A percentile compares a stretch with the other conserved stretches of the same genome.
Evolutionary conservation across 1,139 yeast genomes (phyloP).

Genomic region (Kurtzmaniella natalensis): DNA sequence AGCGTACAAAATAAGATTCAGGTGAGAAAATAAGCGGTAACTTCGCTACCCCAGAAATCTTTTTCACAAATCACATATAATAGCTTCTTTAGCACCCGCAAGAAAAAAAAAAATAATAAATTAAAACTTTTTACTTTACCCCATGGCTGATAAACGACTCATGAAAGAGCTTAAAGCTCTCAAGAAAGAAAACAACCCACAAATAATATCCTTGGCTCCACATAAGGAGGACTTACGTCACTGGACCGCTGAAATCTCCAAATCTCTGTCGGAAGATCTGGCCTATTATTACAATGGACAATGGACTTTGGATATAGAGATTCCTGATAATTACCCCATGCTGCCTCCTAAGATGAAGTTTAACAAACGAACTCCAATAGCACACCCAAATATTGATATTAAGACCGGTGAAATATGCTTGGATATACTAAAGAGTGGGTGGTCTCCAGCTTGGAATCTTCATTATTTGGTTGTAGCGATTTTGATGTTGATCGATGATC

Average conservation of each 20-base stretch:
- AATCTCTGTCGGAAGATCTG: constrained; percentile 45
- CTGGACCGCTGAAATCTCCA: constrained; percentile 61
- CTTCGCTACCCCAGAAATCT: too few relatives aligned
- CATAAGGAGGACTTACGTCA: constrained; percentile 40
- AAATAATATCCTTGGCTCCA: constrained; percentile 44
- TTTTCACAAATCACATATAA: too few relatives aligned
- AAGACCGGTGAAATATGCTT: constrained; percentile 77
- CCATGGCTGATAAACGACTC: constrained; percentile 29
- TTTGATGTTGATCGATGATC: constrained; percentile 61
- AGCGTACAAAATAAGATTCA: too few relatives aligned
- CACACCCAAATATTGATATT: constrained; percentile 74
- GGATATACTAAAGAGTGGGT: constrained; percentile 66
- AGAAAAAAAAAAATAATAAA: too few relatives aligned
- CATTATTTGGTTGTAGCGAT: constrained; percentile 69
- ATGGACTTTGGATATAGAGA: constrained; percentile 52
- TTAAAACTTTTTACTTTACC: not conserved
- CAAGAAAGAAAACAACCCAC: constrained; percentile 25
- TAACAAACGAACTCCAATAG: constrained; percentile 37
- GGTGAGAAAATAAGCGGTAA: too few relatives aligned
- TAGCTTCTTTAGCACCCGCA: too few relatives aligned
- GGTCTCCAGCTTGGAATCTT: constrained; percentile 92
- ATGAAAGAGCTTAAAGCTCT: constrained; percentile 25
- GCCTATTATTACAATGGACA: constrained; percentile 44
- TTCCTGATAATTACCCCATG: constrained; percentile 60
- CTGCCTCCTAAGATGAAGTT: constrained; percentile 66